Evolutionary conservation across 225 moss, liverwort and hornwort genomes (phyloP), one percentile per base, ranked within the genome.

Genomic region (Pleurozium schreberi): DNA sequence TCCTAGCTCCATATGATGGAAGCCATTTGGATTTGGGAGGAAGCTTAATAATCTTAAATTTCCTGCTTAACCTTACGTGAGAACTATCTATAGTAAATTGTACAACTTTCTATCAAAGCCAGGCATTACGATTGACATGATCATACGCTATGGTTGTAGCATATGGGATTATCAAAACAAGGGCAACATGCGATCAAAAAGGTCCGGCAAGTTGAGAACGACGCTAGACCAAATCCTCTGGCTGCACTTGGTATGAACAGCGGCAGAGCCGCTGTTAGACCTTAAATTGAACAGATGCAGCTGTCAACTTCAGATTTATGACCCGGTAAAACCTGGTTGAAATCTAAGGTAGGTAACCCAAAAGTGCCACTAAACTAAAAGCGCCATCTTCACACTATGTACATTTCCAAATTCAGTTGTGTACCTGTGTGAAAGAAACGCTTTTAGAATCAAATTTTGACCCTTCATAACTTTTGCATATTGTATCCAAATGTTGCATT

Each of bases 111-210:
- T 74, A 67, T 20, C n/a, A 42, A 28, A 81, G 59, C n/a, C 25
- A 49, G 50, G 88, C 74, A 80, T 74, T 62, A 33, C 79, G 23
- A 88, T 53, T 90, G 52, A 88, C 65, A 77, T 55, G 70, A 60
- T 88, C 82, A 70, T n/a, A n/a, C n/a, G 52, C 40, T 80, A 8
- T 90, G 84, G 83, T 71, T 88, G 93, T 89, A 94, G 94, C 85
- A 94, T 87, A 88, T 94, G 94, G 92, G 94, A 50, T 81, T 94
- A 84, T 93, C 92, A 88, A 92, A 94, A 85, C 91, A 93, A 86
- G 92, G 86, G 59, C 90, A 91, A 31, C 69, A 93, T 4, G 94
- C 94, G 61, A 87, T 94, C 52, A 86, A 86, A 80, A 93, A 89
- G 86, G 91, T 91, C 59, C 90, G 92, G 81, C 63, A 94, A 84